Percentiles rank a stretch among this genome's conserved stretches.
These are phyloP conservation scores for Suillus fuscotomentosus DNA, from an alignment of 768 basidiomycete species.

Conservation along the genomic window DNA sequence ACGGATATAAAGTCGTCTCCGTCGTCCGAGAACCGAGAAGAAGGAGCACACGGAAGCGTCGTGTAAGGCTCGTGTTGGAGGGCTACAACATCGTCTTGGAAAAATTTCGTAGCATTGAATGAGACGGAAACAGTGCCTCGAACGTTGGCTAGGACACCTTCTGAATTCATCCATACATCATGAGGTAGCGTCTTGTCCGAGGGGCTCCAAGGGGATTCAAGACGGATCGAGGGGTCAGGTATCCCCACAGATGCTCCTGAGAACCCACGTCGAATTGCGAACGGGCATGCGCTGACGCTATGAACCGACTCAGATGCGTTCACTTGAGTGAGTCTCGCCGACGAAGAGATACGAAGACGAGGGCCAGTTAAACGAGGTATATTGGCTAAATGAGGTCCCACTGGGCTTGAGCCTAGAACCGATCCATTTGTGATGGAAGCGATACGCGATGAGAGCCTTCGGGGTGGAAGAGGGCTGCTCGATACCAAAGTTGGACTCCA, in stretches of 20 bases:
- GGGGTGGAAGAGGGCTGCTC: not conserved
- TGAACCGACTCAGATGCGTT: not conserved
- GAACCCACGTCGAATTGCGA: constrained; percentile 10
- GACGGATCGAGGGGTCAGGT: constrained; percentile 8
- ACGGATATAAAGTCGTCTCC: not conserved
- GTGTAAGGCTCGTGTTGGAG: not conserved
- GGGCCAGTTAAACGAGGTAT: not conserved
- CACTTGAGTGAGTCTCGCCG: not conserved
- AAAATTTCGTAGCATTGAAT: not conserved
- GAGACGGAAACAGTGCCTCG: constrained; percentile 12
- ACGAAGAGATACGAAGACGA: not conserved
- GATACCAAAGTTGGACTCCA: not conserved
- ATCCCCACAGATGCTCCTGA: constrained; percentile 9
- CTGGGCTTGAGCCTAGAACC: not conserved
- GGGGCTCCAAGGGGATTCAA: constrained; percentile 32
- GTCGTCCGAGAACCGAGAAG: not conserved
- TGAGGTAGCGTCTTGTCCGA: constrained; percentile 5
- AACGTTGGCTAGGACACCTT: constrained; percentile 17
- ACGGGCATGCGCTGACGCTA: not conserved
- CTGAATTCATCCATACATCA: constrained; percentile 24
- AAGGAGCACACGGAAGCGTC: not conserved
- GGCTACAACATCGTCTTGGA: not conserved
- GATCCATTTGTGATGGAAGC: not conserved
- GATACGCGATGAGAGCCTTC: not conserved
- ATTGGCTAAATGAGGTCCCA: not conserved